A percentile compares a stretch with the other conserved stretches of the same genome.
Evolutionary conservation across 2,329 filamentous ascomycete species (phyloP).

Genomic region (Microdochium bolleyi): DNA sequence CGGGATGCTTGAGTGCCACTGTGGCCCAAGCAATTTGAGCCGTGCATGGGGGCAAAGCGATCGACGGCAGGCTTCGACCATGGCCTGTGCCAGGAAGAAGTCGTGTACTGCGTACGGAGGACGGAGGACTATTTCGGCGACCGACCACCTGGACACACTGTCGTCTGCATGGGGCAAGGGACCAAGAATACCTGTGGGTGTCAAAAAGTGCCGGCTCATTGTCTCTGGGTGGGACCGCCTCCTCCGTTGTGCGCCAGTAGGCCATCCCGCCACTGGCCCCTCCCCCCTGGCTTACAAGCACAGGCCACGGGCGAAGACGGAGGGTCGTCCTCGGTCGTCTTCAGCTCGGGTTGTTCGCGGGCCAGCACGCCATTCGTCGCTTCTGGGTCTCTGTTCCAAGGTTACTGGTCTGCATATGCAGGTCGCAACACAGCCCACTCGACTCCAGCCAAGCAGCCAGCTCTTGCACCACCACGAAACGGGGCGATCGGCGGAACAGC

Average conservation of each 20-base stretch:
- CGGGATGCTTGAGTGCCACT: not conserved
- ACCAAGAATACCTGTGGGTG: not conserved
- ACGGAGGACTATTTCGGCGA: not conserved
- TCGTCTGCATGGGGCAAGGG: not conserved
- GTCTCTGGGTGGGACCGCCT: not conserved
- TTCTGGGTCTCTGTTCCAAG: not conserved
- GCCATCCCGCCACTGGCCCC: not conserved
- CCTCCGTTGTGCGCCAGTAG: not conserved
- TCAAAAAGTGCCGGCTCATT: not conserved
- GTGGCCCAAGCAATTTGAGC: not conserved
- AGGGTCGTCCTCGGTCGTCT: not conserved
- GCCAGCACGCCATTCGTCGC: not conserved
- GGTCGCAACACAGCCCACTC: conserved; percentile 22
- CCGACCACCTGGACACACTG: not conserved
- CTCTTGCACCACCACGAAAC: conserved; percentile 5
- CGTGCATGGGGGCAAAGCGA: not conserved
- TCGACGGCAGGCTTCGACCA: not conserved
- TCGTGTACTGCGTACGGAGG: too few species aligned
- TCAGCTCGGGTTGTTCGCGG: not conserved
- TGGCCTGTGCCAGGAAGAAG: too few species aligned
- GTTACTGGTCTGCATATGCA: conserved; percentile 13
- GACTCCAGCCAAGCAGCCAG: not conserved
- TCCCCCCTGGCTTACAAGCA: not conserved
- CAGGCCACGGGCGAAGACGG: not conserved
- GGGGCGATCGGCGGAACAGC: not conserved